Evolutionary conservation across 306 rosid genomes (phyloP).

Genomic region (Spatholobus suberectus): DNA sequence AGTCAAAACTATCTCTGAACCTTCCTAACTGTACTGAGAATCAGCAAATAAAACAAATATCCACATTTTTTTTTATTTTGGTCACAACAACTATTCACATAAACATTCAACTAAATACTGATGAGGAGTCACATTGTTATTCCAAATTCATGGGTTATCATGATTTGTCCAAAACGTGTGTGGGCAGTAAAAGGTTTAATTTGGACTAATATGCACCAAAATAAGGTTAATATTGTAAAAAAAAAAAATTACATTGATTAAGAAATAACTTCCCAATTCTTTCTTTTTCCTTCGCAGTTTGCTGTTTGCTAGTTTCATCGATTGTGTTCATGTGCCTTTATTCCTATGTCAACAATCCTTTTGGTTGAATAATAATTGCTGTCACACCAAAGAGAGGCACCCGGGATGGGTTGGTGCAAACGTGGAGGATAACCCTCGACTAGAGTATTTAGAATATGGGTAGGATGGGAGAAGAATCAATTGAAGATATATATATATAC

Average conservation of each 20-base stretch:
- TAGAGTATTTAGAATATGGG: not conserved
- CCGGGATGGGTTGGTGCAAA: constrained; percentile 4
- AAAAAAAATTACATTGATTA: not conserved
- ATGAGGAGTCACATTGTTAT: not conserved
- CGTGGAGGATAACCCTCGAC: constrained; percentile 46
- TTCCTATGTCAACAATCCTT: not conserved
- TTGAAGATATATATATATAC: too few species aligned
- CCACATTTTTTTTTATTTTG: too few species aligned
- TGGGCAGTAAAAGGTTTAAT: not conserved
- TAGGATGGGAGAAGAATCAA: too few species aligned
- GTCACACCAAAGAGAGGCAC: constrained; percentile 33
- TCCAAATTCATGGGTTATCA: not conserved
- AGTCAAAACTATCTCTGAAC: not conserved
- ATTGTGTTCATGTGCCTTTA: constrained; percentile 17
- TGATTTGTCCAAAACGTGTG: not conserved
- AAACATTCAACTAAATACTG: not conserved
- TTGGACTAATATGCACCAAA: not conserved
- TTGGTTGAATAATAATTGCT: constrained; percentile 33
- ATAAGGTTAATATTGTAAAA: not conserved
- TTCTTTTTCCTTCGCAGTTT: not conserved
- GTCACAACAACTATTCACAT: too few species aligned
- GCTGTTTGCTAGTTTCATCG: not conserved
- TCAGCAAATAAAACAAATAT: too few species aligned
- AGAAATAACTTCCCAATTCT: not conserved
- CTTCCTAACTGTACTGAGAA: not conserved